Percentiles rank a stretch among this genome's conserved stretches.
phyloP scores from a whole-genome alignment of 495 filamentous ascomycete genomes.

The Penicillium diatomitis region DNA sequence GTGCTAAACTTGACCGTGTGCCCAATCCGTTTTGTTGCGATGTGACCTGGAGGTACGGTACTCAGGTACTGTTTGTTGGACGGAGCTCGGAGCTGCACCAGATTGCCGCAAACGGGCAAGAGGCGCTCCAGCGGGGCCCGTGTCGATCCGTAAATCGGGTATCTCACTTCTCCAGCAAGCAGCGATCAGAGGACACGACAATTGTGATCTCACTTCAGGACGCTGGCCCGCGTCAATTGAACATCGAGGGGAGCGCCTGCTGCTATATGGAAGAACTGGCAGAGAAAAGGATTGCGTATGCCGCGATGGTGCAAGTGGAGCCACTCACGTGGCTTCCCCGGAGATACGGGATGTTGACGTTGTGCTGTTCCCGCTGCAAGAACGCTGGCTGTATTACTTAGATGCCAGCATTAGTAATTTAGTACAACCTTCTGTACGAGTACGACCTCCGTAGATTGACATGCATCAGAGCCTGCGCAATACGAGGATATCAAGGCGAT shows the following conservation, averaged over 20 bases:
- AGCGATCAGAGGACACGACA: not conserved
- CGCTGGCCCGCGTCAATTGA: not conserved
- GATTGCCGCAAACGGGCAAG: constrained; percentile 11
- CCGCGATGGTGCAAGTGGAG: constrained; percentile 6
- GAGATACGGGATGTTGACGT: too few species aligned
- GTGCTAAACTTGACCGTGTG: not conserved
- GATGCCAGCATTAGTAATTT: too few species aligned
- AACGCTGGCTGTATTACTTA: too few species aligned
- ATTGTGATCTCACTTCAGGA: not conserved
- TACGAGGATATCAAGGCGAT: too few species aligned
- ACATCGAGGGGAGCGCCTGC: not conserved
- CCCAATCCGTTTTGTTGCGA: constrained; percentile 6
- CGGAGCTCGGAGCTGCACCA: constrained; percentile 2
- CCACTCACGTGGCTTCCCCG: constrained; percentile 10
- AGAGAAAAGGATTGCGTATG: constrained; percentile 9
- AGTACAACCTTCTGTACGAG: too few species aligned
- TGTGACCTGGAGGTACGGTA: constrained; percentile 2
- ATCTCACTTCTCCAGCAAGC: not conserved
- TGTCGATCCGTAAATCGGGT: not conserved
- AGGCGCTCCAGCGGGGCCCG: constrained; percentile 1
- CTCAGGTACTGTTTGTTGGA: not conserved
- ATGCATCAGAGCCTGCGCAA: too few species aligned
- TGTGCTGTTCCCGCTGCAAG: too few species aligned
- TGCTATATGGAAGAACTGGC: constrained; percentile 1
- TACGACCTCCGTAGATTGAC: too few species aligned